Evolutionary conservation across 129 eudicot genomes (phyloP).

Genomic region (Centrapalus pauciflorus): DNA sequence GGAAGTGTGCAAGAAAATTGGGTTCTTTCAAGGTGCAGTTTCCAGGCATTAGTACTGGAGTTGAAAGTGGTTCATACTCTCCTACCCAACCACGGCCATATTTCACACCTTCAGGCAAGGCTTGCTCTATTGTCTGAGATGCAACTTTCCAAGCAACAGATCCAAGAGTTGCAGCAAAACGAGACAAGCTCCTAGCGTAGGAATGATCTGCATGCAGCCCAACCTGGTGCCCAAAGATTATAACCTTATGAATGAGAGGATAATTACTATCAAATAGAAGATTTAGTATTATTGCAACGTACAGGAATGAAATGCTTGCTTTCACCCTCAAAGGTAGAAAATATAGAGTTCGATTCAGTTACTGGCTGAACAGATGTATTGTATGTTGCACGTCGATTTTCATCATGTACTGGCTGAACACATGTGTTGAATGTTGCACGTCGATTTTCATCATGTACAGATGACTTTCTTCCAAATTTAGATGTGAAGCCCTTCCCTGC

Average conservation of each 20-base stretch:
- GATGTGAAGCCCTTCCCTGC: slow-evolving; percentile 58
- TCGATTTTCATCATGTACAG: slow-evolving; percentile 51
- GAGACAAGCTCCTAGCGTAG: slow-evolving; percentile 90
- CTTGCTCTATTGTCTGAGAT: slow-evolving; percentile 81
- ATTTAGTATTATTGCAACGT: slow-evolving; percentile 19
- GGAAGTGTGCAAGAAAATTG: slow-evolving; percentile 28
- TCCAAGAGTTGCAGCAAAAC: slow-evolving; percentile 91
- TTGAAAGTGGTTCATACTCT: slow-evolving; percentile 93
- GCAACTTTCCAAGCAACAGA: slow-evolving; percentile 92
- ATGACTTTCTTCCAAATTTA: slow-evolving; percentile 59
- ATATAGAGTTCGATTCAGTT: slow-evolving; percentile 49
- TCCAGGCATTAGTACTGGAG: slow-evolving; percentile 55
- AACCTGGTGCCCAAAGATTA: slow-evolving; percentile 49
- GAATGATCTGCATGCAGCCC: slow-evolving; percentile 89
- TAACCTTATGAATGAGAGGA: not conserved
- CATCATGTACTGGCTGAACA: too few species aligned
- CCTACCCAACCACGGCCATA: slow-evolving; percentile 99
- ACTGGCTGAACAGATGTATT: slow-evolving; percentile 42
- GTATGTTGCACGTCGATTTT: slow-evolving; percentile 82
- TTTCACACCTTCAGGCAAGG: slow-evolving; percentile 68
- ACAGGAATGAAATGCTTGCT: slow-evolving; percentile 89
- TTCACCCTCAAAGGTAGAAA: slow-evolving; percentile 80
- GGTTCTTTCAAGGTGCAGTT: slow-evolving; percentile 42
- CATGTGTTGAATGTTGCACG: too few species aligned
- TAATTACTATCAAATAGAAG: not conserved